Evolutionary conservation across 2,329 filamentous ascomycete genomes (phyloP).

Genomic region (Sarocladium oryzae): DNA sequence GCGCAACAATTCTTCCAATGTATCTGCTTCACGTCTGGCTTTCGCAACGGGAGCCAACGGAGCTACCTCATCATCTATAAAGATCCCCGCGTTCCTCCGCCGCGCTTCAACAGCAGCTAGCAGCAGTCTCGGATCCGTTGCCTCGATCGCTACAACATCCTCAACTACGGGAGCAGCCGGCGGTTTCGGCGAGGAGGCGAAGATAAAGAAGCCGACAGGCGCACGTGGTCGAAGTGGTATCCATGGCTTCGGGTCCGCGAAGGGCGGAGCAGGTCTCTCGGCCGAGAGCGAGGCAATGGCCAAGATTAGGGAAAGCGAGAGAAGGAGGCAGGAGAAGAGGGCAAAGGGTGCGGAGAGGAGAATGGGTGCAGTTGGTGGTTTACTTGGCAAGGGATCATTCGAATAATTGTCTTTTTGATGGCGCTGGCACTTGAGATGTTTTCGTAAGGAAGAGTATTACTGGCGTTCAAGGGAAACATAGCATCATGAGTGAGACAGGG

Average conservation of each 20-base stretch:
- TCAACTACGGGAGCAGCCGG: constrained; percentile 18
- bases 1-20: constrained; percentile 40
- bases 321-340: constrained; percentile 51
- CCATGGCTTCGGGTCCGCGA: constrained; percentile 41
- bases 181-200: constrained; percentile 41
- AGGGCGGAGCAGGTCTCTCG: constrained; percentile 16
- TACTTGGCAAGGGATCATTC: constrained; percentile 48
- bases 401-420: constrained; percentile 18
- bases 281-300: constrained; percentile 52
- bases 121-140: constrained; percentile 24
- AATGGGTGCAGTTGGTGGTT: constrained; percentile 48
- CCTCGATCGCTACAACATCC: constrained; percentile 12
- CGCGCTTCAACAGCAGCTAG: constrained; percentile 42
- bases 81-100: constrained; percentile 64
- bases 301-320: constrained; percentile 49
- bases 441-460: too few species aligned
- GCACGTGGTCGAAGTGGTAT: constrained; percentile 50
- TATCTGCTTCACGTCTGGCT: constrained; percentile 41
- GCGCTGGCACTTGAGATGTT: background rate
- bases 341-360: constrained; percentile 51
- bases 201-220: constrained; percentile 52
- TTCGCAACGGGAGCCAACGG: constrained; percentile 39
- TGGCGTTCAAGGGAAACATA: constrained; percentile 2
- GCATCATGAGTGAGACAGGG: background rate
- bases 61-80: constrained; percentile 45